Evolutionary conservation across 257 asterid species (phyloP), one percentile per base, ranked within the genome.

Genomic region (Anisodus tanguticus): DNA sequence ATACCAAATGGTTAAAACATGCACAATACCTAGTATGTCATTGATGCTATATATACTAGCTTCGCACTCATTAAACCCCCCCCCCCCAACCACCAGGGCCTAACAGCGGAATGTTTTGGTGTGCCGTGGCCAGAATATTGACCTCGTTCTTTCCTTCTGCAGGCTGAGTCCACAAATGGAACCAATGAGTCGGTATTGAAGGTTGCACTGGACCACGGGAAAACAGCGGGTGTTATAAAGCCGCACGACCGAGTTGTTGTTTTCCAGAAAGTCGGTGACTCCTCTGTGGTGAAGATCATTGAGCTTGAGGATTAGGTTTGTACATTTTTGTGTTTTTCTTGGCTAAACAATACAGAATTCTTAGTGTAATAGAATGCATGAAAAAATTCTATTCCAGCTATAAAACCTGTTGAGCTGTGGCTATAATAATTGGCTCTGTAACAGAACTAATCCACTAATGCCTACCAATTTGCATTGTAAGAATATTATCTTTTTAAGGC

Each of bases 171-270:
- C 1, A 91, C 95, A 82, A 91, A 89, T 60, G 97, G 95, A 53
- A 91, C 95, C 2, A 91, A 93, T 47, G 98, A 95, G 63, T 95
- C 97, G 1, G 89, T 95, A 83, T 89, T 95, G 84, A 95, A 92
- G 88, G 95, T 94, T n/a, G 99, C 99, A 57, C 97, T 94, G 55
- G 97, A 95, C 84, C 96, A 94, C 67, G 99, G 99, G 62, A 95
- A 94, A 92, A 91, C 93, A 51, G 88, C 95, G 0, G 99, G 99
- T 77, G 87, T 95, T 15, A 84, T 95, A 80, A 95, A 93, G 89
- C 85, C 97, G 3, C 99, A 94, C 72, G 99, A 95, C 64, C 91
- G 99, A 45, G 97, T 94, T 64, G 97, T 95, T 83, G 93, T 95
- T 84, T 95, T 94, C 93, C 99, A 95, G 90, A 95, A 95, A 86